Percentiles rank a stretch among this genome's conserved stretches.
These are phyloP conservation scores for Xylaria sp. DNA, from an alignment of 495 filamentous ascomycete genomes.

Conservation along the genomic window DNA sequence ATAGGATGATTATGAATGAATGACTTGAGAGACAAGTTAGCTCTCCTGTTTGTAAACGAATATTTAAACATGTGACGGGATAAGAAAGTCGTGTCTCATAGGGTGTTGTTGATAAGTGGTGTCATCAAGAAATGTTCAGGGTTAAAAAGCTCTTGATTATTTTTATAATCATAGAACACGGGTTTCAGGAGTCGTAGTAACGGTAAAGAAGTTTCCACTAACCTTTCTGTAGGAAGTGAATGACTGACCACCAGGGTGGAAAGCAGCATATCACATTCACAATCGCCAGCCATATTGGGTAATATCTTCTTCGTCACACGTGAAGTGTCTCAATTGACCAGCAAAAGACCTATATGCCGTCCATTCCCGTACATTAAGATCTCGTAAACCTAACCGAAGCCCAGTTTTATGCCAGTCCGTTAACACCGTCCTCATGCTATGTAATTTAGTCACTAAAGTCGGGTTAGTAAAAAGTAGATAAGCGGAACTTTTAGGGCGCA, in stretches of 20 bases:
- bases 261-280: slow-evolving; percentile 33
- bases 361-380: slow-evolving; percentile 42
- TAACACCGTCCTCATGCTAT: slow-evolving; percentile 43
- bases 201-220: slow-evolving; percentile 37
- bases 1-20: neutral
- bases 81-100: slow-evolving; percentile 56
- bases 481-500: neutral
- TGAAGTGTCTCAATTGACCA: slow-evolving; percentile 51
- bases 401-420: slow-evolving; percentile 44
- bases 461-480: slow-evolving; percentile 32
- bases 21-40: slow-evolving; percentile 1
- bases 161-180: slow-evolving; percentile 60
- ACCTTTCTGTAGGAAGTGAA: slow-evolving; percentile 47
- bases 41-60: neutral
- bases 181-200: slow-evolving; percentile 24
- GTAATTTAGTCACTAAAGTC: slow-evolving; percentile 52
- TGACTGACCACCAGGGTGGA: slow-evolving; percentile 16
- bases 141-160: slow-evolving; percentile 64
- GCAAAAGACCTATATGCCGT: slow-evolving; percentile 53
- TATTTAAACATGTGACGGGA: slow-evolving; percentile 20
- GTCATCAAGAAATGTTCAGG: slow-evolving; percentile 58
- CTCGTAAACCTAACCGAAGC: slow-evolving; percentile 48
- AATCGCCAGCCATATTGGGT: slow-evolving; percentile 26
- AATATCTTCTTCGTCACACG: slow-evolving; percentile 32
- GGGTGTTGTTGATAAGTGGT: slow-evolving; percentile 53